Conservation (phyloP, 805 yeast species). For the Sugiyamaella lignohabitans region DNA sequence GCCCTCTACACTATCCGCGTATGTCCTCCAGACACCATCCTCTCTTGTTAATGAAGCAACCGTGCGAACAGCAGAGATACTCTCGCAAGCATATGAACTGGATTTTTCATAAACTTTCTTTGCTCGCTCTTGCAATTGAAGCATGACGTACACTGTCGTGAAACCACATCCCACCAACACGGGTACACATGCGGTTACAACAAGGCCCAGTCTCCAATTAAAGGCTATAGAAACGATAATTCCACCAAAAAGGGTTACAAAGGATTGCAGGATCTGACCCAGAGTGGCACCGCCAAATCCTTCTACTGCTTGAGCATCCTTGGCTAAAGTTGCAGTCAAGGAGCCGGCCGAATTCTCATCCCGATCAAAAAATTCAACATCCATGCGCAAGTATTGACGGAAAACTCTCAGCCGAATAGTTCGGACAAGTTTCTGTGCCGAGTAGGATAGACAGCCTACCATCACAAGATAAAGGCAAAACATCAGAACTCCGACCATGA, state of each 20-base stretch:
- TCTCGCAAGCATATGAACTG: constrained; percentile 37
- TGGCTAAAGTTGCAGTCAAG: constrained; percentile 33
- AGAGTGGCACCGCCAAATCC: constrained; percentile 37
- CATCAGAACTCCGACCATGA: constrained; percentile 30
- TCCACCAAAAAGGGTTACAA: constrained; percentile 36
- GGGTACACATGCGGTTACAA: constrained; percentile 35
- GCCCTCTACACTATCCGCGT: constrained; percentile 23
- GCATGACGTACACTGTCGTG: constrained; percentile 31
- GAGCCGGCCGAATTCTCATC: constrained; percentile 35
- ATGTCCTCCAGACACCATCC: constrained; percentile 30
- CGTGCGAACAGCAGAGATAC: constrained; percentile 35
- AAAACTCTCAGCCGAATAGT: constrained; percentile 31
- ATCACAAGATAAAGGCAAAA: constrained; percentile 22
- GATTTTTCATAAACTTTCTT: constrained; percentile 34
- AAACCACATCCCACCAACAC: constrained; percentile 36
- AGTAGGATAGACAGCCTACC: constrained; percentile 21
- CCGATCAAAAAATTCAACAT: constrained; percentile 33
- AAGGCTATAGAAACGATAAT: constrained; percentile 34
- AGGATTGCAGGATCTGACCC: constrained; percentile 33
- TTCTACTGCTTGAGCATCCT: constrained; percentile 37
- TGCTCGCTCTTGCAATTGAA: constrained; percentile 31
- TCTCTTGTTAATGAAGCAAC: constrained; percentile 38
- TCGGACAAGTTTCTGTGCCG: constrained; percentile 31
- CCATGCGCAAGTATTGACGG: constrained; percentile 32
- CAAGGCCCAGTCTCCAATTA: constrained; percentile 37